Evolutionary conservation across 306 rosid genomes (phyloP), one percentile per base, ranked within the genome.

Genomic region (Trifolium repens): DNA sequence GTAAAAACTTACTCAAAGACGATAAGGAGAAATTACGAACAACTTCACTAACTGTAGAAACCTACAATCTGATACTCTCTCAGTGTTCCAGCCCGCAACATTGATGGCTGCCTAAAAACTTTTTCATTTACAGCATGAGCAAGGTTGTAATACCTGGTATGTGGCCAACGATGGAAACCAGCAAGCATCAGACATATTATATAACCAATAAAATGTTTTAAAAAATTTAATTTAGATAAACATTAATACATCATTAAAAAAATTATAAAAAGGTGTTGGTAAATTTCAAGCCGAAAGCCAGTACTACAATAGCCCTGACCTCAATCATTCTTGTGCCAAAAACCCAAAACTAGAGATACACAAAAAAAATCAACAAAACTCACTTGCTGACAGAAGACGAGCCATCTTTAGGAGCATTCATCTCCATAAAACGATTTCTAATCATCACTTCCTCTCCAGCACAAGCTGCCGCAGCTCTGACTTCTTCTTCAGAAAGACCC

Each of bases 401-500:
- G 78, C 89, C 80, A 71, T 94, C 96, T 75, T 76, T 86, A 49
- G 97, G 98, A 73, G 96, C 97, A 89, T 94, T 91, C 98, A 94
- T 94, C 84, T 94, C 94, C 78, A 79, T 85, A 76, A 94, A 94
- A 73, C 78, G 93, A 86, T 94, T 94, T 83, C 98, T 88, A 76
- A 94, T 94, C 93, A 89, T 84, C 80, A 91, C 96, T 88, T 94
- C 98, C 73, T 94, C 96, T 72, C 98, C 97, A 71, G 98, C 98
- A 91, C 97, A 94, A 74, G 96, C 81, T 35, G 98, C 96, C 62
- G 96, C 96, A 0, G 74, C 91, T 88, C 96, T 88, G 72, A 94
- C 96, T 90, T 94, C 98, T 90, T 94, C 98, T 87, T 94, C 98
- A 7, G 96, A 90, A 69, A 94, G 97, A 73, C 97, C 98, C 98